These are phyloP conservation scores for Tetrapyrgos nigripes DNA, from an alignment of 1,284 basidiomycete species.

Conservation along the genomic window DNA sequence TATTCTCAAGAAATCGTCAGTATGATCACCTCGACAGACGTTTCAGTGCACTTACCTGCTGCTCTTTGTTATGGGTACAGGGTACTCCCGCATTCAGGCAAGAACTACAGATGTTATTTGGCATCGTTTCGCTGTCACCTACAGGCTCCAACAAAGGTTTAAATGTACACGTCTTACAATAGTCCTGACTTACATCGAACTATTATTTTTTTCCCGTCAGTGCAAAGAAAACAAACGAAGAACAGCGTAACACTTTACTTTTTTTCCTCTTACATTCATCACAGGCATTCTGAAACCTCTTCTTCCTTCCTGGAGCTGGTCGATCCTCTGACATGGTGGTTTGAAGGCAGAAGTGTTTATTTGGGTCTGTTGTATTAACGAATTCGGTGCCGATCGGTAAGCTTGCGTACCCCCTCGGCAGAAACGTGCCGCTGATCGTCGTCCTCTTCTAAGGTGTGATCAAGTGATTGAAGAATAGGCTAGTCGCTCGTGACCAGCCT, in stretches of 20 bases:
- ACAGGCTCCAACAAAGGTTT: too few relatives aligned
- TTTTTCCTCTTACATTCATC: constrained; percentile 13
- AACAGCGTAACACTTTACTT: neutral
- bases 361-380: too few relatives aligned
- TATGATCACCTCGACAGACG: neutral
- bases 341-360: neutral
- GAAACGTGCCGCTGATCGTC: too few relatives aligned
- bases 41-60: neutral
- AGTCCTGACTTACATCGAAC: neutral
- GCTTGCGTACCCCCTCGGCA: too few relatives aligned
- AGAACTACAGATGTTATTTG: neutral
- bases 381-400: too few relatives aligned
- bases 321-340: neutral
- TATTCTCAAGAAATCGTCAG: neutral
- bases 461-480: too few relatives aligned
- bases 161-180: neutral
- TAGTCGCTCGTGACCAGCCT: too few relatives aligned
- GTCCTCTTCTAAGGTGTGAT: too few relatives aligned
- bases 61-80: neutral
- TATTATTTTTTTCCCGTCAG: neutral
- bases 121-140: neutral
- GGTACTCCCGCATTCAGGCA: neutral
- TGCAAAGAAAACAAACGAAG: neutral
- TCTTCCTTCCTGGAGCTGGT: neutral
- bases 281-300: constrained; percentile 13